Base-by-base conservation (phyloP, 176 grass and related monocot genomes). In the Oryza glaberrima region DNA sequence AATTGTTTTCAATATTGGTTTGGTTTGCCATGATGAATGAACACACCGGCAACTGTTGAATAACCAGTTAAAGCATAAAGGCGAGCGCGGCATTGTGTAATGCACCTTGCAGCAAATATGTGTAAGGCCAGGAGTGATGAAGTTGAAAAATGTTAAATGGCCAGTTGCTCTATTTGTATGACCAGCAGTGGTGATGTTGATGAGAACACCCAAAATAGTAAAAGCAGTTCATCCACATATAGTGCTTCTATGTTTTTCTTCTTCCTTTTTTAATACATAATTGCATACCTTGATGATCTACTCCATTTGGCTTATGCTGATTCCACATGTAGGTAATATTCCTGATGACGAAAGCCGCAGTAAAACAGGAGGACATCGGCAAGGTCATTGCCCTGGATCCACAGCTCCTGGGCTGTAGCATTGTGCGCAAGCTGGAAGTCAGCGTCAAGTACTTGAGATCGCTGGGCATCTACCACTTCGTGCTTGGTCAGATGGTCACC, bases 301-400 rank as follows among this genome's bases (percentile, higher is more conserved):
- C 26, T 74, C 17, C 58, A 86, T 67, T 32, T 54, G 46, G 76
- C 82, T 91, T 69, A 89, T 79, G 47, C 10, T 8, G 73, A 43
- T 74, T 36, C 23, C 49, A 87, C 48, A 36, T 0, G 23, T 72
- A 98, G 95, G 85, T 98, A 46, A 90, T 95, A 79, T 98, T 92
- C 86, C 83, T 98, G 81, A 76, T 95, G 85, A 95, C 91, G 4
- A 95, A 94, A 75, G 96, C 74, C 75, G 96, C 83, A 78, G 96
- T 98, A 13, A 88, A 81, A 71, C 85, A 94, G 80, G 72, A 90
- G 46, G 91, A 95, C 67, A 94, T 98, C 14, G 93, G 91, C 45
- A 98, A 98, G 73, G 96, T 98, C 12, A 95, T 98, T 71, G 93
- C 93, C 6, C 80, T 92, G 80, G 96, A 98, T 73, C 93, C 96